phyloP scores from a whole-genome alignment of 1,139 yeast species.

The Meyerozyma guilliermondii region DNA sequence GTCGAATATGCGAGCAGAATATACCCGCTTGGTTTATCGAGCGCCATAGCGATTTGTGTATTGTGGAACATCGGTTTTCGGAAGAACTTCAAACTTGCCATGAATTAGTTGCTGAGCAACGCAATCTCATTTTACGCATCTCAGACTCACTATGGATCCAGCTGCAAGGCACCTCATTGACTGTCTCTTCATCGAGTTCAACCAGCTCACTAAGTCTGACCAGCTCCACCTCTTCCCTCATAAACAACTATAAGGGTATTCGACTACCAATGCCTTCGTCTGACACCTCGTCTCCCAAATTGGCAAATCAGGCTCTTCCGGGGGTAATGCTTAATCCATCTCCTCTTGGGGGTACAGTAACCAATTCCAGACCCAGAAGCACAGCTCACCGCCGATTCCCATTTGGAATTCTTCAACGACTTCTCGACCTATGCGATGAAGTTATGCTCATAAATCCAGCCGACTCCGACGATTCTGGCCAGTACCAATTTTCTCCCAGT shows the following conservation, averaged over 20 bases:
- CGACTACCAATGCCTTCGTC: slow-evolving; percentile 37
- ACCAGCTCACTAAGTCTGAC: not conserved
- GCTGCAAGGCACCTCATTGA: slow-evolving; percentile 7
- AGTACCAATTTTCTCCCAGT: slow-evolving; percentile 57
- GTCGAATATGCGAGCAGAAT: slow-evolving; percentile 86
- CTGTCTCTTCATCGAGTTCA: slow-evolving; percentile 1
- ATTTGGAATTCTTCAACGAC: slow-evolving; percentile 57
- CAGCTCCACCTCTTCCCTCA: slow-evolving; percentile 4
- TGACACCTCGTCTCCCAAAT: slow-evolving; percentile 17
- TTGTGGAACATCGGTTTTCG: slow-evolving; percentile 77
- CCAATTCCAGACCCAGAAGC: not conserved
- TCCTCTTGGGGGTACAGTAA: not conserved
- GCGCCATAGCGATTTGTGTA: slow-evolving; percentile 82
- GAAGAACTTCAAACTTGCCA: slow-evolving; percentile 76
- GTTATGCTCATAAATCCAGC: slow-evolving; percentile 70
- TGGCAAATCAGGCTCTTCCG: slow-evolving; percentile 19
- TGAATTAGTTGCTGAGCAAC: slow-evolving; percentile 73
- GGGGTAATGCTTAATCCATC: slow-evolving; percentile 7
- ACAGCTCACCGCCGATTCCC: slow-evolving; percentile 45
- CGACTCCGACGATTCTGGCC: slow-evolving; percentile 29
- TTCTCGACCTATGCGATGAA: slow-evolving; percentile 69
- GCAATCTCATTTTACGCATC: slow-evolving; percentile 44
- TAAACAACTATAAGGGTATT: slow-evolving; percentile 56
- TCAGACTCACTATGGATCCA: slow-evolving; percentile 32
- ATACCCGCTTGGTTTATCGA: slow-evolving; percentile 98